Conservation (phyloP, 345 rosid genomes). For the Eucalyptus polybractea region DNA sequence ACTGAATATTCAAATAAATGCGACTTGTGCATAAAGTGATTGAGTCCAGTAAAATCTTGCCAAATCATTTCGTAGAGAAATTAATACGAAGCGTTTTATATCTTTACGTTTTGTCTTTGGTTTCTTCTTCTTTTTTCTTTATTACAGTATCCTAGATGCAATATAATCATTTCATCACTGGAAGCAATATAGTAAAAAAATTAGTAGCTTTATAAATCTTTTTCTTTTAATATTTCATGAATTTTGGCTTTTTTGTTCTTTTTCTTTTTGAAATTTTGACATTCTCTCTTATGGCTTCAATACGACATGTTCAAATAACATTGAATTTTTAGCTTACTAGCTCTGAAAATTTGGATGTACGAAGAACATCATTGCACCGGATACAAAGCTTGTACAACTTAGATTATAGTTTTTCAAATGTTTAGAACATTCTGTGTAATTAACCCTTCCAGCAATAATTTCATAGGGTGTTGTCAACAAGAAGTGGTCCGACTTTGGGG, state of each 20-base stretch:
- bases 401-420: too few species aligned
- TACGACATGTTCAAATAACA: background rate
- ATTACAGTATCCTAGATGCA: background rate
- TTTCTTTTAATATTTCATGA: background rate
- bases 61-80: background rate
- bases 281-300: background rate
- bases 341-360: background rate
- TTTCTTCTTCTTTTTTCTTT: background rate
- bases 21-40: background rate
- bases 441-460: background rate
- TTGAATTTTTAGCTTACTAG: too few species aligned
- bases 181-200: background rate
- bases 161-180: background rate
- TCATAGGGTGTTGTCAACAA: background rate
- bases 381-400: background rate
- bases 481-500: background rate
- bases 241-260: too few species aligned
- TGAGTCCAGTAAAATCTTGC: background rate
- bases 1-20: background rate
- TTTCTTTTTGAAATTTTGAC: background rate
- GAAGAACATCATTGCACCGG: background rate
- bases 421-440: too few species aligned
- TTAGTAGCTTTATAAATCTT: background rate
- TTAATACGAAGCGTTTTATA: background rate
- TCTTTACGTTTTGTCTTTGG: background rate